Evolutionary conservation across 495 filamentous ascomycete species (phyloP), one percentile per base, ranked within the genome.

Genomic region (Penicillium paxilli): DNA sequence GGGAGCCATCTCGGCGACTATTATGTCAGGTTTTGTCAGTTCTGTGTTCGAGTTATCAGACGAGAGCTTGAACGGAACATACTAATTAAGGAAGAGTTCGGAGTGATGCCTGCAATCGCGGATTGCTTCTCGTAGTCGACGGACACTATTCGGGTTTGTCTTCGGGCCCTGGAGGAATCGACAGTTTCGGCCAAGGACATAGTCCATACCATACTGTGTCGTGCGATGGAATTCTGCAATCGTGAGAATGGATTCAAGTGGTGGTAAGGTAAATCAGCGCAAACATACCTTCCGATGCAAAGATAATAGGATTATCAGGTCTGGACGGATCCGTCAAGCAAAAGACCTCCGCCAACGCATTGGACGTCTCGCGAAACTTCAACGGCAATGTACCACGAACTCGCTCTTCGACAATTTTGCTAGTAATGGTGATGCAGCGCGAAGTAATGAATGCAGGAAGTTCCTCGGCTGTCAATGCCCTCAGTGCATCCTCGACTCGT

Each of bases 301-400:
- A 91, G 3, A 92, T 80, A 51, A 93, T 86, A 1, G 88, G 89
- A 67, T 91, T 90, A 60, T 88, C 89, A 5, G 79, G 75, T 54
- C 86, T 72, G 20, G 84, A 84, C 7, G 89, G 88, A 69, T 92
- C 89, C 6, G 87, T 88, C 55, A 91, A 68, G 63, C 87, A 90
- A 58, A 91, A 92, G 0, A 87, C 86, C 60, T 91, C 87, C 0
- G 85, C 87, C 42, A 92, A 58, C 4, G 88, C 87, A 62, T 91
- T 87, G 3, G 85, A 85, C 10, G 86, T 58, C 76, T 81, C 49
- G 68, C 73, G 30, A 81, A 76, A 72, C 50, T 70, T 72, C 25
- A 62, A 54, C 0, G 69, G 69, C 8, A 74, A 58, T 1, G 67
- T 70, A 5, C 68, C 68, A 5, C 69, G 64, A 4, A 74, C 53